A percentile compares a stretch with the other conserved stretches of the same genome.
These are phyloP conservation scores for Colletotrichum caudatum DNA, from an alignment of 2,329 filamentous ascomycete genomes.

Conservation along the genomic window DNA sequence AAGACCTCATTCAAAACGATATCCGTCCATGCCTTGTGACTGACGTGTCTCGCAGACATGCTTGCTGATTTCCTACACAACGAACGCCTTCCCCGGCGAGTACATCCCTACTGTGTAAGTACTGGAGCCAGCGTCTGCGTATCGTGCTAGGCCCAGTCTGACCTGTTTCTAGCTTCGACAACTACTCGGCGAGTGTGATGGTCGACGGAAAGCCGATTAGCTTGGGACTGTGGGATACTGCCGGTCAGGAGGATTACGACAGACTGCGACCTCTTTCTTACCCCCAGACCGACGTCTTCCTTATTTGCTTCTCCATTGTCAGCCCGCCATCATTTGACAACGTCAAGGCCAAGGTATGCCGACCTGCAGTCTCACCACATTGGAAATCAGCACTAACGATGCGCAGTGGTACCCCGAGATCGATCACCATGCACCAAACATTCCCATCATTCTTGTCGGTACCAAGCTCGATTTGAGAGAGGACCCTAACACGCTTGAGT, in stretches of 20 bases:
- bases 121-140: neutral
- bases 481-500: constrained; percentile 84
- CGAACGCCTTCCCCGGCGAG: constrained; percentile 99
- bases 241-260: constrained; percentile 98
- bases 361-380: constrained; percentile 11
- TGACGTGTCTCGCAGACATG: constrained; percentile 76
- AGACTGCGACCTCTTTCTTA: constrained; percentile 94
- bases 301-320: constrained; percentile 98
- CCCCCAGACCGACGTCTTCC: constrained; percentile 97
- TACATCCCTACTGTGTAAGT: constrained; percentile 98
- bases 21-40: constrained; percentile 43
- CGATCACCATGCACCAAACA: constrained; percentile 93
- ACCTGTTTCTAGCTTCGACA: constrained; percentile 80
- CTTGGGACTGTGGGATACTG: constrained; percentile 97
- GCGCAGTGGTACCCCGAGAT: constrained; percentile 95
- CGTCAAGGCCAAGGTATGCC: constrained; percentile 92
- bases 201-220: constrained; percentile 98
- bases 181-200: constrained; percentile 99
- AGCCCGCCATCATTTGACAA: constrained; percentile 98
- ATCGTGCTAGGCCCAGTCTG: neutral
- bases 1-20: constrained; percentile 50
- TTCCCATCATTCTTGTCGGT: constrained; percentile 96
- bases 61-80: constrained; percentile 98
- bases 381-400: constrained; percentile 27
- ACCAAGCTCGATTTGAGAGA: constrained; percentile 97